phyloP scores from a whole-genome alignment of 176 grass and related monocot species.

The Oryza nivara region DNA sequence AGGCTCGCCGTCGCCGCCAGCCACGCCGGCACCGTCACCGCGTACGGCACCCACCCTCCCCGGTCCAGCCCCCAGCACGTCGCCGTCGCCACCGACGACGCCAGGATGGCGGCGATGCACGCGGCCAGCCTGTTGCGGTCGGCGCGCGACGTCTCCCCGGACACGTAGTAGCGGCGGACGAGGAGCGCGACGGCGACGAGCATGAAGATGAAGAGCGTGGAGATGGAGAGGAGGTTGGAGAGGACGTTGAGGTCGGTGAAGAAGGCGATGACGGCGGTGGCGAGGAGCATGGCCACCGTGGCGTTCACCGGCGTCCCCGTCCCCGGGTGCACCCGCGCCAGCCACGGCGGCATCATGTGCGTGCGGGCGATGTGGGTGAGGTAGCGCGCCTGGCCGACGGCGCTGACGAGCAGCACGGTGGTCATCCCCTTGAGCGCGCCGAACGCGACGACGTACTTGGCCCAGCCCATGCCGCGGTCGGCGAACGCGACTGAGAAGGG shows the following conservation, averaged over 20 bases:
- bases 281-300: constrained; percentile 65
- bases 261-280: constrained; percentile 62
- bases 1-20: constrained; percentile 44
- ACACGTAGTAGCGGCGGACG: constrained; percentile 59
- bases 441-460: constrained; percentile 72
- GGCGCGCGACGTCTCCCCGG: constrained; percentile 43
- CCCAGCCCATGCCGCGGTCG: constrained; percentile 58
- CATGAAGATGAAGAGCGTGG: constrained; percentile 83
- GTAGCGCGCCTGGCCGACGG: constrained; percentile 65
- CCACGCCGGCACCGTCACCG: constrained; percentile 46
- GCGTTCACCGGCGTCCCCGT: constrained; percentile 64
- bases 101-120: constrained; percentile 45
- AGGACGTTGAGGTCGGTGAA: constrained; percentile 64
- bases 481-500: constrained; percentile 65
- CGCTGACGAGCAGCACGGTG: constrained; percentile 67
- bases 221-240: constrained; percentile 67
- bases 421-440: constrained; percentile 84
- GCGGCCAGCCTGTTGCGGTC: constrained; percentile 48
- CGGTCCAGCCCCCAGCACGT: constrained; percentile 33
- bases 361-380: constrained; percentile 70
- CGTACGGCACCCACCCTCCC: constrained; percentile 50
- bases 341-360: constrained; percentile 67
- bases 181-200: constrained; percentile 64
- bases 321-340: constrained; percentile 49
- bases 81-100: constrained; percentile 40